Conservation (phyloP, 768 basidiomycete genomes). For the Podaxis mareebaensis region DNA sequence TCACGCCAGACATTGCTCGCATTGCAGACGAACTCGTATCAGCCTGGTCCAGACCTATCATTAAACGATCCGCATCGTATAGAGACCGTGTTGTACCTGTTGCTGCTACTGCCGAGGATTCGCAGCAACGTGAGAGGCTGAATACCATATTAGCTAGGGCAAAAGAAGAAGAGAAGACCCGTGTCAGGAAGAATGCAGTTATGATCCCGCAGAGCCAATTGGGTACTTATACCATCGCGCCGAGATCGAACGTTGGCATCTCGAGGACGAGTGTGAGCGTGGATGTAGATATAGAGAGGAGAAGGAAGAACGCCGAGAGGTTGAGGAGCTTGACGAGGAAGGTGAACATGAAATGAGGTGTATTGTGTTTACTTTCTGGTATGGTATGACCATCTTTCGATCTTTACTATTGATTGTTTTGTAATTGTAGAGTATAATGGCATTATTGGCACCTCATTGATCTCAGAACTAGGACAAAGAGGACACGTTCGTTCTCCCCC, state of each 20-base stretch:
- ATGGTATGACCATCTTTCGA: not conserved
- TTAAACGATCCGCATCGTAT: conserved; percentile 85
- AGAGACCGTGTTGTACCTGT: conserved; percentile 70
- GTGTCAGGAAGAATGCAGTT: conserved; percentile 77
- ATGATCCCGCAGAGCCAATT: conserved; percentile 78
- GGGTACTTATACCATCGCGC: conserved; percentile 80
- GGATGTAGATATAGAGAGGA: conserved; percentile 71
- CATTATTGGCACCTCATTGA: not conserved
- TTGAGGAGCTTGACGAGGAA: conserved; percentile 62
- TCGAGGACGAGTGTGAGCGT: conserved; percentile 57
- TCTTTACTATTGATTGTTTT: conserved; percentile 9
- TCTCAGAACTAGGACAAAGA: not conserved
- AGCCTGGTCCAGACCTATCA: conserved; percentile 87
- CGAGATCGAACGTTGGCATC: conserved; percentile 55
- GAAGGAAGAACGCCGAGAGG: conserved; percentile 75
- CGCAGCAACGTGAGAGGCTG: conserved; percentile 51
- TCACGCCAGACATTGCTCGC: conserved; percentile 77
- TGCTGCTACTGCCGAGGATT: conserved; percentile 41
- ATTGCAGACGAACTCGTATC: conserved; percentile 84
- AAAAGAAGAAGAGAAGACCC: conserved; percentile 65
- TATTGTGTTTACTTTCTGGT: not conserved
- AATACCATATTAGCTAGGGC: conserved; percentile 71
- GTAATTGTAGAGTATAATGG: not conserved
- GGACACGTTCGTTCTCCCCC: too few species aligned
- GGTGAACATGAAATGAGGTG: conserved; percentile 31